Evolutionary conservation across 805 yeast species (phyloP), one percentile per base, ranked within the genome.

Genomic region (Metschnikowia colocasiae): DNA sequence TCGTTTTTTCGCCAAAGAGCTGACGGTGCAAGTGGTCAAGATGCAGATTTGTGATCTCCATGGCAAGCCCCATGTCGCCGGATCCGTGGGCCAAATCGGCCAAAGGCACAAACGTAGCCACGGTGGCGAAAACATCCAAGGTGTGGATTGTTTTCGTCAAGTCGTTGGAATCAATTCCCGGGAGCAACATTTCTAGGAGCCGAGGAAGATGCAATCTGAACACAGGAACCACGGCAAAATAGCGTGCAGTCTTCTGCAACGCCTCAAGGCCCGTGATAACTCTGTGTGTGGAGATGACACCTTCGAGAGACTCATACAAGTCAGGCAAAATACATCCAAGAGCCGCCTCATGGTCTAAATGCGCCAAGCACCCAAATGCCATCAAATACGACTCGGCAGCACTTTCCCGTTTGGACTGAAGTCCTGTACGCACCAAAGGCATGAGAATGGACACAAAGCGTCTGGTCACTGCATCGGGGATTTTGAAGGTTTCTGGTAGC

Each of bases 161-260:
- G 63, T 94, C 99, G 61, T 91, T 94, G 0, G 91, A 79, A 61
- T 94, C 98, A 25, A 94, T 81, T 26, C 94, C 96, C 0, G 90
- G 87, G 6, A 90, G 62, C 2, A 83, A 69, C 63, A 88, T 73
- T 23, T 82, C 78, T 33, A 91, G 61, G 13, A 94, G 69, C 45
- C 95, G 79, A 0, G 95, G 80, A 10, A 89, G 68, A 58, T 94
- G 99, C 10, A 87, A 81, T 37, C 96, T 71, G 59, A 78, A 88
- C 1, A 81, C 64, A 1, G 84, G 84, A 2, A 79, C 73, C 6
- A 68, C 60, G 0, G 85, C 82, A 74, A 94, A 79, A 50, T 77
- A 82, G 46, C 95, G 74, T 1, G 85, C 76, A 19, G 87, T 64
- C 20, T 79, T 81, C 2, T 83, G 79, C 40, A 90, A 71, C 32